These are phyloP conservation scores for Tolypocladium inflatum DNA, from an alignment of 2,329 filamentous ascomycete species.

Conservation along the genomic window DNA sequence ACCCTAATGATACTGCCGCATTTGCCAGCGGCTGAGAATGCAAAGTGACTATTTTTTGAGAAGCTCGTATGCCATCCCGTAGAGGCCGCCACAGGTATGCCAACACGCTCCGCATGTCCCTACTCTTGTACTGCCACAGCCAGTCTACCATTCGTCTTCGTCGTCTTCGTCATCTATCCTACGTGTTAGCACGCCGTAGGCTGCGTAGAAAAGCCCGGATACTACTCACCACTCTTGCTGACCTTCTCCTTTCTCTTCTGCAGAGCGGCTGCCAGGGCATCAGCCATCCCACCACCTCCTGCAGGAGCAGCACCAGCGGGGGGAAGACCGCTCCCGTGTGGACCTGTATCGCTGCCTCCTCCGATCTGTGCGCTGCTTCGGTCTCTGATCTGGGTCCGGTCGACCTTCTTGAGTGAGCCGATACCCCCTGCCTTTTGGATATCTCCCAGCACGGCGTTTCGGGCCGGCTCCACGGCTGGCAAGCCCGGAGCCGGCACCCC, in stretches of 20 bases:
- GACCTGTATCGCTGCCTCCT: constrained; percentile 36
- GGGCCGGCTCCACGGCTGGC: constrained; percentile 33
- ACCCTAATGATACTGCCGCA: background rate
- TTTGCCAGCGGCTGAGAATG: background rate
- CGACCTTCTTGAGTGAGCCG: constrained; percentile 65
- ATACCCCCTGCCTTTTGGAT: constrained; percentile 64
- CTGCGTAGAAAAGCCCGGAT: background rate
- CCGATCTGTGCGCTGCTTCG: constrained; percentile 57
- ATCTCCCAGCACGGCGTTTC: constrained; percentile 55
- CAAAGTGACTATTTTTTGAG: background rate
- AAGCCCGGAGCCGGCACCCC: constrained; percentile 37
- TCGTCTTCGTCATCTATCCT: constrained; percentile 63
- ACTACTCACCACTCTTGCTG: constrained; percentile 85
- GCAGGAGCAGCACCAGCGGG: constrained; percentile 41
- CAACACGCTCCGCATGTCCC: background rate
- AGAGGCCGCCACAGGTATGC: background rate
- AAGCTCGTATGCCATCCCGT: background rate
- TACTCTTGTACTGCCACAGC: background rate
- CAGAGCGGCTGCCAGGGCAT: constrained; percentile 68
- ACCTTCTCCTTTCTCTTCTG: constrained; percentile 88
- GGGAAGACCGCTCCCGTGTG: constrained; percentile 28
- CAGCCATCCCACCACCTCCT: constrained; percentile 62
- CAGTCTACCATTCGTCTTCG: constrained; percentile 57
- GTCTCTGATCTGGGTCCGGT: constrained; percentile 59
- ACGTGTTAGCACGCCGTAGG: constrained; percentile 4